These are phyloP conservation scores for Laguncularia racemosa DNA, from an alignment of 345 rosid genomes.

Conservation along the genomic window DNA sequence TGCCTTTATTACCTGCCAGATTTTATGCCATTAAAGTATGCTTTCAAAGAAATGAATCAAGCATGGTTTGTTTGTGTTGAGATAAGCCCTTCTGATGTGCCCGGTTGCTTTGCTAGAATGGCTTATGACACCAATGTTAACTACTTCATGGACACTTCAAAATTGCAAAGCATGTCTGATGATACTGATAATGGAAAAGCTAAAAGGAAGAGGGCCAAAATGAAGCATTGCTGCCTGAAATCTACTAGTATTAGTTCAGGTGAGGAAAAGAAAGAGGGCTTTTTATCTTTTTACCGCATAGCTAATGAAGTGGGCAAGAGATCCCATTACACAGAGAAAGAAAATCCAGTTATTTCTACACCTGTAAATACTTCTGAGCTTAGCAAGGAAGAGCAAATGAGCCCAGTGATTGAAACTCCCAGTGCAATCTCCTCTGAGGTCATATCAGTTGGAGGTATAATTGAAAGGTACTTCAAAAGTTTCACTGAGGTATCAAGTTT, in stretches of 20 bases:
- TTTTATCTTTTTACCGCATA: too few species aligned
- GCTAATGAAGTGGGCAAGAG: too few species aligned
- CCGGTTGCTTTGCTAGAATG: constrained; percentile 4
- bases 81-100: constrained; percentile 15
- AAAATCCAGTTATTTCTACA: not conserved
- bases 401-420: constrained; percentile 6
- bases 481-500: constrained; percentile 11
- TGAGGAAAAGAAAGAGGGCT: too few species aligned
- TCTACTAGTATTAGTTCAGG: too few species aligned
- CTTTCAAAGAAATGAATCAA: constrained; percentile 29
- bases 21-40: constrained; percentile 36
- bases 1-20: constrained; percentile 38
- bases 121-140: constrained; percentile 6
- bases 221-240: too few species aligned
- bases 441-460: constrained; percentile 12
- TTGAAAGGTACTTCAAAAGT: constrained; percentile 7
- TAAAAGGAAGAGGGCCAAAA: too few species aligned
- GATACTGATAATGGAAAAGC: too few species aligned
- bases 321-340: too few species aligned
- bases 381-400: not conserved
- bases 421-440: constrained; percentile 5
- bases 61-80: constrained; percentile 34
- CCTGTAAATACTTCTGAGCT: not conserved
- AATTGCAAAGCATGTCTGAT: not conserved
- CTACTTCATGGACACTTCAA: not conserved